Percentiles rank a stretch among this genome's conserved stretches.
Conservation (phyloP, 75 land plant genomes). For the Larix kaempferi region DNA sequence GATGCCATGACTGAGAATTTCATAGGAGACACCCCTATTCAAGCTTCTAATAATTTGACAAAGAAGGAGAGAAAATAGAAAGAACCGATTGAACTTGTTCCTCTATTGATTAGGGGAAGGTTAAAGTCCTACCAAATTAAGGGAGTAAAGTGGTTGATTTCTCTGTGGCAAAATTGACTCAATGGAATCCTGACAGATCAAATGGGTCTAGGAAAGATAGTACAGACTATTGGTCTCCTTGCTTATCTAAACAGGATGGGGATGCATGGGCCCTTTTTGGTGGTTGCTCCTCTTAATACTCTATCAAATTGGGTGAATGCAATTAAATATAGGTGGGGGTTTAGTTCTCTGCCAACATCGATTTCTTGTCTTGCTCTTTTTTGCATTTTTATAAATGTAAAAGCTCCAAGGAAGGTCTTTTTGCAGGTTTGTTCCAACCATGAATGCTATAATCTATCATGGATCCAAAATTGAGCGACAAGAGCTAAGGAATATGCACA, state of each 20-base stretch:
- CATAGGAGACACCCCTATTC: too few species aligned
- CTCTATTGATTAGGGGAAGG: constrained; percentile 88
- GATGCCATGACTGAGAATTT: too few species aligned
- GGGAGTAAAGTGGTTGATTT: constrained; percentile 95
- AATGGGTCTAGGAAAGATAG: constrained; percentile 98
- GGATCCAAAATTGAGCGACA: too few species aligned
- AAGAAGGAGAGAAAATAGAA: too few species aligned
- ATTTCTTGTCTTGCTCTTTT: neutral
- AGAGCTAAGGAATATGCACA: too few species aligned
- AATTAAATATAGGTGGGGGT: constrained; percentile 26
- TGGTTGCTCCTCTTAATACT: constrained; percentile 62
- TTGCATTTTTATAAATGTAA: neutral
- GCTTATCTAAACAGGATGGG: constrained; percentile 86
- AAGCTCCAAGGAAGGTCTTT: neutral
- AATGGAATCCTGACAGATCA: constrained; percentile 98
- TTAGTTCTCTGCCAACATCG: too few species aligned
- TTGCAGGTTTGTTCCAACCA: too few species aligned
- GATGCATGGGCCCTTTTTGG: constrained; percentile 48
- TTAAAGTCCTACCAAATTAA: constrained; percentile 87
- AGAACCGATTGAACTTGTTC: too few species aligned
- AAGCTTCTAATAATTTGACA: too few species aligned
- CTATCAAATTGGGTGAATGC: constrained; percentile 87
- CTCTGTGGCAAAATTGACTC: constrained; percentile 91
- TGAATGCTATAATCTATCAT: too few species aligned
- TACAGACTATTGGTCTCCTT: constrained; percentile 89